These are phyloP conservation scores for Picochlorum sp. DNA, from an alignment of 139 green algal species.

Conservation along the genomic window DNA sequence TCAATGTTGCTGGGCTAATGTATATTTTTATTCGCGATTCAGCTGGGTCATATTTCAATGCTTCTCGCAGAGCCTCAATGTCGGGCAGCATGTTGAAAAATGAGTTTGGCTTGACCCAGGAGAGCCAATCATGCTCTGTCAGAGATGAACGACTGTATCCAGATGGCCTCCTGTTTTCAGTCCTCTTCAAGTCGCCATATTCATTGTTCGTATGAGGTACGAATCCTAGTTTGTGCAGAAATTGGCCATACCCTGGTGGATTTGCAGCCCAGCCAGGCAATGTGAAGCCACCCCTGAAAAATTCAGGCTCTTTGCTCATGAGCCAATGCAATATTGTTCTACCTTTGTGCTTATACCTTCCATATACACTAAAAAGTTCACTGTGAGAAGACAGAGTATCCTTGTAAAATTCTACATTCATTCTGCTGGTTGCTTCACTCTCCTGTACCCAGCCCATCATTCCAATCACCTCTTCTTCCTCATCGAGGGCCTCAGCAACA, in stretches of 20 bases:
- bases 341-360: no score
- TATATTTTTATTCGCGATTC: slow-evolving; percentile 36
- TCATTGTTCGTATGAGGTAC: not conserved
- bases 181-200: not conserved
- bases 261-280: not conserved
- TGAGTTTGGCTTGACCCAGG: not conserved
- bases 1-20: slow-evolving; percentile 80
- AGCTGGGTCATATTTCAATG: slow-evolving; percentile 21
- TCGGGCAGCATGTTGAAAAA: slow-evolving; percentile 35
- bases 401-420: not conserved
- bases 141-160: not conserved
- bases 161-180: not conserved
- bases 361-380: no score
- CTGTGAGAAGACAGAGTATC: no score
- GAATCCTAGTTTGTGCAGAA: slow-evolving; percentile 6
- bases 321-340: no score
- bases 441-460: slow-evolving; percentile 12
- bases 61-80: slow-evolving; percentile 27
- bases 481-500: not conserved
- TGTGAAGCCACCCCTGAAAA: not conserved
- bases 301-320: not conserved
- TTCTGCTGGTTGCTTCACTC: not conserved
- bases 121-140: slow-evolving; percentile 9
- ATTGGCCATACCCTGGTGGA: slow-evolving; percentile 7
- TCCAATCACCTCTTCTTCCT: slow-evolving; percentile 6